phyloP scores from a whole-genome alignment of 345 rosid species.

The Punica granatum region DNA sequence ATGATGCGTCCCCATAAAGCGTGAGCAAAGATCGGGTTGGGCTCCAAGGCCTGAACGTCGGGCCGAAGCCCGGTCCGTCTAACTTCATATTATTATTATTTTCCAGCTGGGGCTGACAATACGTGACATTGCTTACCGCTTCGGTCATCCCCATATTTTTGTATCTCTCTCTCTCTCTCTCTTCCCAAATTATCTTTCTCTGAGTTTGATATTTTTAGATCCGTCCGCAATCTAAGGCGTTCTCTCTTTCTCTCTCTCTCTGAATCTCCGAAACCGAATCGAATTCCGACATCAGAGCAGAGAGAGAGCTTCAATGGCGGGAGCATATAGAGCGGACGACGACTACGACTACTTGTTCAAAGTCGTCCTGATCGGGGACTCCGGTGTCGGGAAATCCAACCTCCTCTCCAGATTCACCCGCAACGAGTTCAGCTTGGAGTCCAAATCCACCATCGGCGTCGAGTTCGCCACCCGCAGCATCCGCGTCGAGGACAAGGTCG shows the following conservation, averaged over 20 bases:
- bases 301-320: slow-evolving; percentile 9
- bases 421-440: slow-evolving; percentile 12
- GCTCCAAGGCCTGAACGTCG: not conserved
- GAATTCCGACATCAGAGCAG: slow-evolving; percentile 2
- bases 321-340: slow-evolving; percentile 12
- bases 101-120: not conserved
- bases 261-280: slow-evolving; percentile 2
- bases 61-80: not conserved
- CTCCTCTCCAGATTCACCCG: slow-evolving; percentile 10
- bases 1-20: too few relatives aligned
- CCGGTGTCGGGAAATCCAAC: slow-evolving; percentile 15
- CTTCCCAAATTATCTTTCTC: not conserved
- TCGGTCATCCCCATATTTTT: not conserved
- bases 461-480: slow-evolving; percentile 14
- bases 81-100: too few relatives aligned
- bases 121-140: not conserved
- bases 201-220: not conserved
- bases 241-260: slow-evolving; percentile 2
- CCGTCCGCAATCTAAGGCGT: not conserved
- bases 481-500: slow-evolving; percentile 12
- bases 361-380: slow-evolving; percentile 11
- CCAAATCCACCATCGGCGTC: slow-evolving; percentile 14
- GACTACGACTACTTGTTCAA: slow-evolving; percentile 13
- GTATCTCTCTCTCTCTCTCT: not conserved
- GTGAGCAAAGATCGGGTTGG: not conserved